Evolutionary conservation across 331 rosid genomes (phyloP), one percentile per base, ranked within the genome.

Genomic region (Malus hybrid): DNA sequence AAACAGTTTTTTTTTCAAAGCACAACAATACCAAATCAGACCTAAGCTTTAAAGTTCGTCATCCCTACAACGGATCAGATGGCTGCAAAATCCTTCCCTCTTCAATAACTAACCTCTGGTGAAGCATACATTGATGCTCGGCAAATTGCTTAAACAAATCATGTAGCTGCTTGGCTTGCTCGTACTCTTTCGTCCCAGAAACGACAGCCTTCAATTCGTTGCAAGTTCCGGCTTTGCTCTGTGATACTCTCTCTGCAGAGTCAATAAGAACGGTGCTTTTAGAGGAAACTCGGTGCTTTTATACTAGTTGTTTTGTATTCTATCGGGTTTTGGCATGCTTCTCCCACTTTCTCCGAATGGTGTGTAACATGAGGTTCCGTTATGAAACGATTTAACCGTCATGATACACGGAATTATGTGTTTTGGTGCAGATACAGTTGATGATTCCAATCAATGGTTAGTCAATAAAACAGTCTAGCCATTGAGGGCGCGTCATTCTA

Each of bases 171-270:
- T 74, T 76, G 10, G 89, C 93, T 5, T 6, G 63, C 76, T 53
- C 42, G 78, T 82, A 89, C 48, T 86, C 88, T 42, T 14, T 42
- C 55, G 64, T 84, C 72, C 89, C 89, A 16, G 63, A 44, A n/a
- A 1, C 1, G 10, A 89, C 89, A 61, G 81, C 63, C 80, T 72
- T 86, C 77, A 91, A 74, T 60, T 64, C 62, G 13, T 61, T 78
- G 71, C 67, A 30, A 19, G 28, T 56, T 74, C 64, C 64, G 14
- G 26, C 6, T 50, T 63, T 66, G 77, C 46, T 28, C 53, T 16
- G 71, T 9, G n/a, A 6, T 9, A 3, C 50, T n/a, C 6, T n/a
- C 6, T 44, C 89, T 84, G 89, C 84, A 80, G 42, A 34, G 20
- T 75, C 73, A 62, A 24, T 8, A 32, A 5, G 1, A 36, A 26